Percentiles rank a stretch among this genome's conserved stretches.
phyloP scores from a whole-genome alignment of 768 basidiomycete species.

The Boletus edulis region DNA sequence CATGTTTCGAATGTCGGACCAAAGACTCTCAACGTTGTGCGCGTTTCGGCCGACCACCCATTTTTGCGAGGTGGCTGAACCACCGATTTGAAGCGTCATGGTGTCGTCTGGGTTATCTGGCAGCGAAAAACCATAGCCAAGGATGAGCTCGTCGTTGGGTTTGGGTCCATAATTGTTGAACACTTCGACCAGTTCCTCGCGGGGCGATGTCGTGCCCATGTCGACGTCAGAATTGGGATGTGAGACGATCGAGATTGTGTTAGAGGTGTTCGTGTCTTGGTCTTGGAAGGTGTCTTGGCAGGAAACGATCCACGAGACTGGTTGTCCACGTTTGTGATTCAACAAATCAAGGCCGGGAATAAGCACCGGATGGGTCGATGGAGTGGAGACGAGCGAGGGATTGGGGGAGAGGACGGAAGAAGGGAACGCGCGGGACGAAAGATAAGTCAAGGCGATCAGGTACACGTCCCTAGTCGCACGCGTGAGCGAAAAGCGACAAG shows the following conservation, averaged over 20 bases:
- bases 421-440: conserved; percentile 89
- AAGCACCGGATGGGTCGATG: conserved; percentile 68
- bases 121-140: conserved; percentile 90
- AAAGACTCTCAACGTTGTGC: conserved; percentile 53
- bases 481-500: conserved; percentile 22
- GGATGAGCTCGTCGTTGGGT: conserved; percentile 83
- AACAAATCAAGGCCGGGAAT: conserved; percentile 85
- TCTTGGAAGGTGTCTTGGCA: conserved; percentile 25
- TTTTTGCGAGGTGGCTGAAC: conserved; percentile 35
- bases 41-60: conserved; percentile 67
- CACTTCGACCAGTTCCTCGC: conserved; percentile 40
- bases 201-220: conserved; percentile 20
- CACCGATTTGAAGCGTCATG: conserved; percentile 74
- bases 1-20: conserved; percentile 48
- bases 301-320: conserved; percentile 78
- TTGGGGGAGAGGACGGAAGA: conserved; percentile 67
- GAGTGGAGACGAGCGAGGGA: conserved; percentile 50
- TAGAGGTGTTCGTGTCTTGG: conserved; percentile 3
- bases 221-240: conserved; percentile 38
- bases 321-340: conserved; percentile 79
- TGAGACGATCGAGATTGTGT: conserved; percentile 60
- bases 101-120: conserved; percentile 82
- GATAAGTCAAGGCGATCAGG: conserved; percentile 67
- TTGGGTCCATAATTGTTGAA: conserved; percentile 94
- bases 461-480: conserved; percentile 61